Conservation (phyloP, 148 eudicot species). For the Rhododendron vialii region DNA sequence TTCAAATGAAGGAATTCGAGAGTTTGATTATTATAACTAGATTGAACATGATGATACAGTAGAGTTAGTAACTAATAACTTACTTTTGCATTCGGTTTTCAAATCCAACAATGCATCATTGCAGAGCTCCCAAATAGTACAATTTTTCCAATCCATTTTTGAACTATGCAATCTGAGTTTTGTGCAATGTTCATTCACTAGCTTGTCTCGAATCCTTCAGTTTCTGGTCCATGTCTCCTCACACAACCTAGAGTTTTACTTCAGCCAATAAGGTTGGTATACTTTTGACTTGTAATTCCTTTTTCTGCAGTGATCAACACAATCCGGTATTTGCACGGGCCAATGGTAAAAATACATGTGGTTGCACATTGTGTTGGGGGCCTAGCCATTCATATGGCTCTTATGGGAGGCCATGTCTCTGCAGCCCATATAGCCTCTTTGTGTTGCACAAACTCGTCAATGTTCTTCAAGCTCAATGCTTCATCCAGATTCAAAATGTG, state of each 20-base stretch:
- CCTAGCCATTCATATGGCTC: slow-evolving; percentile 30
- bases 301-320: slow-evolving; percentile 19
- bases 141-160: not conserved
- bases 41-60: not conserved
- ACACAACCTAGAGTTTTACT: not conserved
- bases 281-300: not conserved
- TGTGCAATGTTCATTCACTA: not conserved
- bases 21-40: not conserved
- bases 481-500: slow-evolving; percentile 34
- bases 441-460: slow-evolving; percentile 35
- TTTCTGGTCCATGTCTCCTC: not conserved
- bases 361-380: slow-evolving; percentile 41
- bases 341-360: slow-evolving; percentile 23
- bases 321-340: slow-evolving; percentile 18
- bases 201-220: not conserved
- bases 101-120: not conserved
- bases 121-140: not conserved
- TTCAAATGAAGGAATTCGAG: not conserved
- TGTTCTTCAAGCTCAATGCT: slow-evolving; percentile 33
- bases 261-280: not conserved
- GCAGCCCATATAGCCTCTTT: slow-evolving; percentile 28
- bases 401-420: slow-evolving; percentile 39
- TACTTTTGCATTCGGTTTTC: not conserved
- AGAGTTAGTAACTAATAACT: not conserved
- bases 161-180: not conserved